Percentiles rank a stretch among this genome's conserved stretches.
phyloP scores from a whole-genome alignment of 2,329 filamentous ascomycete species.

The Cytospora paraplurivora region DNA sequence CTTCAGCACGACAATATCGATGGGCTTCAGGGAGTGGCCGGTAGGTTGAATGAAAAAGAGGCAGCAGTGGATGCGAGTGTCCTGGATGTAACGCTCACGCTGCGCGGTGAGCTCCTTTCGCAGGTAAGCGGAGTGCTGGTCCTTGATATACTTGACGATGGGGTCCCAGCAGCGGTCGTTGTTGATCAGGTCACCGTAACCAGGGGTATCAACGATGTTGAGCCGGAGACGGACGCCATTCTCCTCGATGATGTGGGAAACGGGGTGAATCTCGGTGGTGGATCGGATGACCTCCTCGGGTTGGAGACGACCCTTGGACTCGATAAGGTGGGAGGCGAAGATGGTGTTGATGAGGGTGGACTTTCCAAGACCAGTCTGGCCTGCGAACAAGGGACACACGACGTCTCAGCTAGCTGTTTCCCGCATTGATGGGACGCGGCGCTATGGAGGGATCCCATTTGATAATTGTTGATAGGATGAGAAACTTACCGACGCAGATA shows the following conservation, averaged over 20 bases:
- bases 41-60: slow-evolving; percentile 99
- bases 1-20: slow-evolving; percentile 99
- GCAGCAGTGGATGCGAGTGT: slow-evolving; percentile 99
- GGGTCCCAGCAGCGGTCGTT: slow-evolving; percentile 99
- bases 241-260: slow-evolving; percentile 99
- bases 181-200: slow-evolving; percentile 98
- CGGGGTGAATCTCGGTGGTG: slow-evolving; percentile 97
- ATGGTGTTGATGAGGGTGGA: slow-evolving; percentile 99
- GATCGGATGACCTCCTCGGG: slow-evolving; percentile 92
- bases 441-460: background rate
- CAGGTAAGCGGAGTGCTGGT: slow-evolving; percentile 98
- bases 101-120: slow-evolving; percentile 99
- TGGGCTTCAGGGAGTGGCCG: slow-evolving; percentile 96
- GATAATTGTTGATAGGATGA: background rate
- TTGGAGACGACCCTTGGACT: slow-evolving; percentile 92
- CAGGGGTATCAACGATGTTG: slow-evolving; percentile 98
- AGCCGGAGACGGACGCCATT: slow-evolving; percentile 96
- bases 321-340: slow-evolving; percentile 98
- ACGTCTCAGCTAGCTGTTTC: slow-evolving; percentile 33
- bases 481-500: slow-evolving; percentile 91
- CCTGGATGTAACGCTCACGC: slow-evolving; percentile 98
- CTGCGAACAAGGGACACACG: slow-evolving; percentile 51
- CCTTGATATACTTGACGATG: slow-evolving; percentile 99
- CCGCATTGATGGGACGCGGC: background rate
- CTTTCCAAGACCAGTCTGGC: slow-evolving; percentile 97